phyloP scores from a whole-genome alignment of 129 eudicot genomes.

The Saposhnikovia divaricata region DNA sequence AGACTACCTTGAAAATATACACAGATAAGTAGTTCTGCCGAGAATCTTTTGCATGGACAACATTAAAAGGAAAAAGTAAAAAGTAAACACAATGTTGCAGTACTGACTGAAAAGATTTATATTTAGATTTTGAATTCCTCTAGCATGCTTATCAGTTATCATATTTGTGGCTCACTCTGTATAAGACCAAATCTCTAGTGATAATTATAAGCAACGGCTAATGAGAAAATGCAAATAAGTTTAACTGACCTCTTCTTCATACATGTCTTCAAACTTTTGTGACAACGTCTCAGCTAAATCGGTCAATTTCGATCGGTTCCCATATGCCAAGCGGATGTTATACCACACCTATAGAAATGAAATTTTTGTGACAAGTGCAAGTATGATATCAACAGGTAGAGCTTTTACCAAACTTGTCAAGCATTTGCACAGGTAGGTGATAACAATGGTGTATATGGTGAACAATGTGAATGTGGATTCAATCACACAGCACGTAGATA shows the following conservation, averaged over 20 bases:
- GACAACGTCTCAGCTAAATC: slow-evolving; percentile 50
- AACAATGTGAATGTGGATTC: not conserved
- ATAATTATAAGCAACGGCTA: not conserved
- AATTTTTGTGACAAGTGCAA: not conserved
- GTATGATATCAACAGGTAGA: not conserved
- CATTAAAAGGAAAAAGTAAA: not conserved
- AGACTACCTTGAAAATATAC: not conserved
- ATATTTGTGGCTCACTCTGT: not conserved
- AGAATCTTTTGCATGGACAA: not conserved
- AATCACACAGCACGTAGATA: not conserved
- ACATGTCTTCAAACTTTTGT: slow-evolving; percentile 53
- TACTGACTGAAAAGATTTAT: not conserved
- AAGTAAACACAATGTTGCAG: not conserved
- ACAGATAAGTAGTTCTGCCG: not conserved
- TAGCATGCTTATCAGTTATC: not conserved
- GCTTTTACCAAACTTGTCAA: not conserved
- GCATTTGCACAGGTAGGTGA: not conserved
- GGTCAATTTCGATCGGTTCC: slow-evolving; percentile 32
- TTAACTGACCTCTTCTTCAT: slow-evolving; percentile 65
- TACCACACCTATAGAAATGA: slow-evolving; percentile 52
- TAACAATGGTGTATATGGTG: not conserved
- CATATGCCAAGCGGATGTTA: slow-evolving; percentile 50
- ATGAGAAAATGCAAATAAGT: slow-evolving; percentile 4
- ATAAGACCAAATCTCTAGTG: not conserved
- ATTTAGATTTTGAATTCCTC: not conserved